Percentiles rank a stretch among this genome's conserved stretches.
These are phyloP conservation scores for Medakamo hakoo DNA, from an alignment of 139 green algal genomes.

Conservation along the genomic window DNA sequence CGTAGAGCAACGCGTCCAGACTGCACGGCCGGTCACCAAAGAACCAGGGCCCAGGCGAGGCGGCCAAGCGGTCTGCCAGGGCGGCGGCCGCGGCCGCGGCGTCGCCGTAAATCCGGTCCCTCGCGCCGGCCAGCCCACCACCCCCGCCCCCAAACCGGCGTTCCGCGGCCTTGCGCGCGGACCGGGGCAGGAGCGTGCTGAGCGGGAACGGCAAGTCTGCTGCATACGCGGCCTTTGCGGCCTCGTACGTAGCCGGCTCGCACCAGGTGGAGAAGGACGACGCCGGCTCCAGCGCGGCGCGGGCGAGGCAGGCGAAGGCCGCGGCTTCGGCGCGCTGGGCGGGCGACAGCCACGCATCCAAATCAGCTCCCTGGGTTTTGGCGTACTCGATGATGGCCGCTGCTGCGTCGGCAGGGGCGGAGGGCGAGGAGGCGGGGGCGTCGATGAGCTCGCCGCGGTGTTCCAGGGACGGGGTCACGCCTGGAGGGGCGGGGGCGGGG, in stretches of 20 bases:
- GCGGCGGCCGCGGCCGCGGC: constrained; percentile 19
- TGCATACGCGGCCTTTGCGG: constrained; percentile 28
- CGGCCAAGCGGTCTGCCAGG: constrained; percentile 24
- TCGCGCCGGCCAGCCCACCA: neutral
- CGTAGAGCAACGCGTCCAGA: constrained; percentile 43
- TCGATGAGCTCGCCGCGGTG: constrained; percentile 9
- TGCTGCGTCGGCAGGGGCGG: constrained; percentile 8
- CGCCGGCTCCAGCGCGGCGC: constrained; percentile 26
- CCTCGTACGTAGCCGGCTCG: constrained; percentile 26
- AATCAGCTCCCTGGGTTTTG: constrained; percentile 8
- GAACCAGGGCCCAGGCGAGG: constrained; percentile 22
- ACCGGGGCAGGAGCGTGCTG: constrained; percentile 33
- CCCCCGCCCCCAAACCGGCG: constrained; percentile 12
- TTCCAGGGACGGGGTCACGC: constrained; percentile 16
- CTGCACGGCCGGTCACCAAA: constrained; percentile 37
- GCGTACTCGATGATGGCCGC: constrained; percentile 8
- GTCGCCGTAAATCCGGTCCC: constrained; percentile 22
- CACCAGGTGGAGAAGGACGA: constrained; percentile 30
- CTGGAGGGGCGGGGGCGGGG: too few species aligned
- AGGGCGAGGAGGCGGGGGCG: neutral
- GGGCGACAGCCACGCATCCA: constrained; percentile 24
- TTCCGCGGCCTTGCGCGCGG: constrained; percentile 16
- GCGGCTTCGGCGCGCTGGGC: constrained; percentile 23
- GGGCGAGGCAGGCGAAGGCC: constrained; percentile 27
- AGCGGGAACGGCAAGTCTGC: constrained; percentile 35